Base-by-base conservation (phyloP, 2,329 filamentous ascomycete genomes). In the Acarospora socialis region DNA sequence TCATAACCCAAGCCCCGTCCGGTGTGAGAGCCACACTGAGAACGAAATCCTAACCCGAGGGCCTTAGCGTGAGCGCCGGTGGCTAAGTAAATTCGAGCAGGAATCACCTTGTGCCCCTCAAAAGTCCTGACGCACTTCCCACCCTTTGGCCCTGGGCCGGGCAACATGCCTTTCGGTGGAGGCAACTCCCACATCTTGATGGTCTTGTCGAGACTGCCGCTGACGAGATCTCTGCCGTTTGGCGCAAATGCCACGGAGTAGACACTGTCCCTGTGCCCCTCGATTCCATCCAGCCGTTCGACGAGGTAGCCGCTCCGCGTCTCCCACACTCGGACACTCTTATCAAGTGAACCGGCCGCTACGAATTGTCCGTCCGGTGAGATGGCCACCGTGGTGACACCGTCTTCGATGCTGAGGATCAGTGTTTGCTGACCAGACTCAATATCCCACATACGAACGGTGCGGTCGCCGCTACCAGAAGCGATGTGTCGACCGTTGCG, bases 141-240 rank as follows among this genome's bases (percentile, higher is more conserved):
- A 21, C 80, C 79, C 64, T 90, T 92, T 6, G 77, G 69, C 19
- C 68, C 73, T 26, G 71, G 67, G 50, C 70, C 73, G 28, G 73
- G 67, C 37, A 75, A 68, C 47, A 76, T 70, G 44, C 67, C 66
- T 45, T 80, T 71, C 26, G 77, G 72, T 14, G 79, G 71, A 34
- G 71, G 77, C 30, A 98, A 69, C 63, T 94, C 86, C 86, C 90
- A 98, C 79, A 95, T 92, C 66, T 94, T 93, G 66, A 95, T 95
- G 0, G 87, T 95, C 67, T 92, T 92, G 55, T 98, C 90, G 46
- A 95, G 63, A 67, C 81, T 92, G 41, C 90, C 90, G 48, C 81
- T 92, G 50, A 95, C 87, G 23, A 98, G 75, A 44, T 92, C 82
- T 47, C 84, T 81, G 39, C 87, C 87, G 46, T 81, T 87, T 17